Conservation (phyloP, 2,329 filamentous ascomycete genomes). For the Paraphoma sp. region DNA sequence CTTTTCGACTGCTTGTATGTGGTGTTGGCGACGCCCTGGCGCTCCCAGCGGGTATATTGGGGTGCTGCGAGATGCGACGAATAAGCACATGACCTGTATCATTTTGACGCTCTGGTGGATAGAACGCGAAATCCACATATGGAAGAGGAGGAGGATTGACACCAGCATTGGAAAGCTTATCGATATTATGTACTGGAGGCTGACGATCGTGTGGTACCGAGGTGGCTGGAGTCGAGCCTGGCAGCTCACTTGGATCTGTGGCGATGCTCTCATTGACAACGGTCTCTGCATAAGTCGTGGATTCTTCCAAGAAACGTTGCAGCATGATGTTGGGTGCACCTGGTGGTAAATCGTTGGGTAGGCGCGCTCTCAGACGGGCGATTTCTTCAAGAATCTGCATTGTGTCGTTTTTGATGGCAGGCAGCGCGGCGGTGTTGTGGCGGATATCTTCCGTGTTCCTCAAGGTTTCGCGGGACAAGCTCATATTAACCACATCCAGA, state of each 20-base stretch:
- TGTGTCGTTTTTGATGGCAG: background rate
- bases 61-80: background rate
- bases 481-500: conserved; percentile 10
- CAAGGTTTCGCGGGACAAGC: conserved; percentile 11
- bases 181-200: too few relatives aligned
- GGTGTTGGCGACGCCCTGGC: background rate
- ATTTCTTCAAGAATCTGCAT: background rate
- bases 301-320: background rate
- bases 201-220: too few relatives aligned
- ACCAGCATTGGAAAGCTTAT: too few relatives aligned
- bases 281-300: background rate
- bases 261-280: background rate
- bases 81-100: background rate
- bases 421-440: background rate
- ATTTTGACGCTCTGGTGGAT: background rate
- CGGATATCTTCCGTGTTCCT: conserved; percentile 9
- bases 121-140: background rate
- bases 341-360: background rate
- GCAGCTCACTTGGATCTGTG: background rate
- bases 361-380: background rate
- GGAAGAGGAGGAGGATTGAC: background rate
- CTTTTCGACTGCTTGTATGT: background rate
- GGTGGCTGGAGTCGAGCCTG: background rate
- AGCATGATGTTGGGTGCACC: background rate
- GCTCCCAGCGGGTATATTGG: background rate